Percentiles rank a stretch among this genome's conserved stretches.
phyloP scores from a whole-genome alignment of 495 filamentous ascomycete species.

The Chaetomium tenue region DNA sequence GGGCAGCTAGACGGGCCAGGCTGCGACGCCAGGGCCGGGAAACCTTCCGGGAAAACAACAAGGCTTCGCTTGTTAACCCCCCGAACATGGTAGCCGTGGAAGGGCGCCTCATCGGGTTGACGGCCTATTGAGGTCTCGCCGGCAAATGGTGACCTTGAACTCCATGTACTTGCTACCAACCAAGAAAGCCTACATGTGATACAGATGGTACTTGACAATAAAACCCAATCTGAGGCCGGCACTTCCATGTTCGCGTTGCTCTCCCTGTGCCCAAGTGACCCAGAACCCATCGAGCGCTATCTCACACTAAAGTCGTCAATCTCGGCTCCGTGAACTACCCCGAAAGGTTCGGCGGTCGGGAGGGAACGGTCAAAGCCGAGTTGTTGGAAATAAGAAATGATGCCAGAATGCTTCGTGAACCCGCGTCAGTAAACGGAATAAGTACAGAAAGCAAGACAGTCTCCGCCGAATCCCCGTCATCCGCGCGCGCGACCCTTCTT shows the following conservation, averaged over 20 bases:
- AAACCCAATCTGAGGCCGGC: conserved; percentile 15
- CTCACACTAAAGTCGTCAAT: neutral
- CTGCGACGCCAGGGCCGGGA: neutral
- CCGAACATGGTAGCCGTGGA: neutral
- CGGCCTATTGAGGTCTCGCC: neutral
- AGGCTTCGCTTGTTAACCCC: neutral
- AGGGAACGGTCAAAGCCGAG: neutral
- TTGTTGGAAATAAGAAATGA: neutral
- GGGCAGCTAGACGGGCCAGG: conserved; percentile 1
- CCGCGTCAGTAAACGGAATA: neutral
- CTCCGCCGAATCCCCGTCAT: neutral
- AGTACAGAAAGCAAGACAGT: conserved; percentile 4
- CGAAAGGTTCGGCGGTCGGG: neutral
- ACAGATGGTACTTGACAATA: conserved; percentile 16
- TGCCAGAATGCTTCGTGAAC: neutral
- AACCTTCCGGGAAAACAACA: neutral
- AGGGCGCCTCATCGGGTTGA: neutral
- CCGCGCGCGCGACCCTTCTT: neutral
- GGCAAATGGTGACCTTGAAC: conserved; percentile 3
- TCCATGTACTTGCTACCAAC: conserved; percentile 18
- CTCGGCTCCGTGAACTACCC: neutral
- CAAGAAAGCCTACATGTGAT: conserved; percentile 19
- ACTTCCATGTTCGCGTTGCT: conserved; percentile 1
- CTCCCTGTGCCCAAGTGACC: neutral
- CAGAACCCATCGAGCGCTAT: neutral